Evolutionary conservation across 2,329 filamentous ascomycete genomes (phyloP), one percentile per base, ranked within the genome.

Genomic region (Trichoderma sp.): DNA sequence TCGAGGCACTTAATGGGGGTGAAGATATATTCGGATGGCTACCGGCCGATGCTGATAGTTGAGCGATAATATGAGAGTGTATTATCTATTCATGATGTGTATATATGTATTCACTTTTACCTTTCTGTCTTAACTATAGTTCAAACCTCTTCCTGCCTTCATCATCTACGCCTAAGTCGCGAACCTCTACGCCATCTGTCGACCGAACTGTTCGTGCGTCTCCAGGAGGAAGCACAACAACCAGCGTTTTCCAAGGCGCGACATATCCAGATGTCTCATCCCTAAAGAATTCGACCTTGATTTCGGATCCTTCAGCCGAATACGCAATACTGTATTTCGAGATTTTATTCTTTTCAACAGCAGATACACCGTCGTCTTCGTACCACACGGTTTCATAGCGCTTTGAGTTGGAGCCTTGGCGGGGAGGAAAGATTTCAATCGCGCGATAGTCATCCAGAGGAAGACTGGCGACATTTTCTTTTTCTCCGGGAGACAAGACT

Each of bases 381-480:
- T 76, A 76, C 79, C 79, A 81, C 0, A 68, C 68, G 1, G 68
- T 76, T 60, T 73, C 71, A 12, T 76, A 77, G 71, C 72, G 74
- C 53, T 73, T 74, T 7, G 69, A 71, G 15, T 66, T 57, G 3
- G 70, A 69, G 0, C 68, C 64, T 22, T 57, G 59, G 10, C 67
- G 73, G 0, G 79, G 77, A 0, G 81, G 81, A 70, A 82, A 82
- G 25, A 83, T 80, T 70, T 83, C 81, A 0, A 82, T 75, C 0
- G 75, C 80, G 4, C 80, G 76, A 71, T 77, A 81, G 70, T 83
- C 80, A 29, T 83, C 81, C 5, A 78, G 73, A 0, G 78, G 79
- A 5, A 82, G 72, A 13, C 72, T 69, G 2, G 80, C 79, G 6
- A 77, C 78, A 61, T 82, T 82, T 0, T 75, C 72, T 35, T 77